A percentile compares a stretch with the other conserved stretches of the same genome.
phyloP scores from a whole-genome alignment of 129 eudicot species.

The Flaveria robusta region DNA sequence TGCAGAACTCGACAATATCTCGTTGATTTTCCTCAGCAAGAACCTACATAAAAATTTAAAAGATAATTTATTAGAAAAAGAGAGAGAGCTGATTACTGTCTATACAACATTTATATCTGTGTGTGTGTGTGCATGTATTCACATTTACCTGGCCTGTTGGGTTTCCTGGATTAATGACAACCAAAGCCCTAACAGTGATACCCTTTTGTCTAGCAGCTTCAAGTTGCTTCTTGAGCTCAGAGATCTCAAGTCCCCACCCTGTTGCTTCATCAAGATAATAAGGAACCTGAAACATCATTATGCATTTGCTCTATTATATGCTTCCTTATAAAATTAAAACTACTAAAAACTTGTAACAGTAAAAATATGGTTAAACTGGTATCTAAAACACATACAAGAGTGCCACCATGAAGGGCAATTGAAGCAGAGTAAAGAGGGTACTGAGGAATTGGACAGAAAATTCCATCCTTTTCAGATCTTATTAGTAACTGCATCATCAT shows the following conservation, averaged over 20 bases:
- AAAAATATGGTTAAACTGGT: conserved; percentile 7
- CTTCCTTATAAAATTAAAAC: neutral
- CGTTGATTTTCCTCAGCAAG: conserved; percentile 90
- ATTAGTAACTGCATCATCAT: conserved; percentile 53
- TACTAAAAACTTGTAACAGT: neutral
- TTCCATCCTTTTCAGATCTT: conserved; percentile 89
- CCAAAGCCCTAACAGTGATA: conserved; percentile 79
- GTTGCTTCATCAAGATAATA: conserved; percentile 96
- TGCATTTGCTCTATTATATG: conserved; percentile 11
- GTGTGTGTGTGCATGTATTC: neutral
- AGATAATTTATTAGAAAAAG: neutral
- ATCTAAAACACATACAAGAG: conserved; percentile 65
- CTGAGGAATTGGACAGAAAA: conserved; percentile 96
- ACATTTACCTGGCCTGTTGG: conserved; percentile 88
- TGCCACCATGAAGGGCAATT: conserved; percentile 97
- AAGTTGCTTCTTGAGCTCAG: conserved; percentile 84
- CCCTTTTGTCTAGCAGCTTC: conserved; percentile 86
- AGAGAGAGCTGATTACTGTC: neutral
- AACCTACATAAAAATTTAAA: conserved; percentile 48
- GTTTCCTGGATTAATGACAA: conserved; percentile 95
- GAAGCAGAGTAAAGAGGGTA: conserved; percentile 99
- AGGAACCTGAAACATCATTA: conserved; percentile 69
- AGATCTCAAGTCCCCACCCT: conserved; percentile 94
- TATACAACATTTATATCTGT: no score
- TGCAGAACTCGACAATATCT: conserved; percentile 96